Conservation (phyloP, 129 eudicot genomes). For the Pittosporum tobira region DNA sequence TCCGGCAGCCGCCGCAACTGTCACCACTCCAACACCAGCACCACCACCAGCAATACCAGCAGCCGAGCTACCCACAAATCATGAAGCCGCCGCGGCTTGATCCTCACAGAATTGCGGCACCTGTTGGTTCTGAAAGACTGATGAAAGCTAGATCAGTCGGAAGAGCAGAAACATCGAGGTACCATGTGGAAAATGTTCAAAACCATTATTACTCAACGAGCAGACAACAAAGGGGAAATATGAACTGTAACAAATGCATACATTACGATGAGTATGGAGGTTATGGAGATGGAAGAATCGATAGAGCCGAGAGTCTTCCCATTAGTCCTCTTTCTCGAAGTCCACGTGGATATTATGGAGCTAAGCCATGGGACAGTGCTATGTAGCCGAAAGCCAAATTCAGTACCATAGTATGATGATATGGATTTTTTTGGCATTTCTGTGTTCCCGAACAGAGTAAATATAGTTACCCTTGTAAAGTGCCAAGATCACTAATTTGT, state of each 20-base stretch:
- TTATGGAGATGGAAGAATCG: slow-evolving; percentile 25
- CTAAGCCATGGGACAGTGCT: slow-evolving; percentile 15
- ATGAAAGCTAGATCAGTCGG: slow-evolving; percentile 33
- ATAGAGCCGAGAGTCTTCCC: slow-evolving; percentile 22
- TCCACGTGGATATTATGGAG: slow-evolving; percentile 14
- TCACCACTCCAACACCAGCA: slow-evolving; percentile 21
- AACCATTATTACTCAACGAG: slow-evolving; percentile 5
- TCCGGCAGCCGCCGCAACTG: slow-evolving; percentile 10
- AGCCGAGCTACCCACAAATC: not conserved
- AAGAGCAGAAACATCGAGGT: slow-evolving; percentile 27
- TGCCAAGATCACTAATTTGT: too few species aligned
- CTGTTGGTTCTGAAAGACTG: slow-evolving; percentile 30
- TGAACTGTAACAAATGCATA: slow-evolving; percentile 27
- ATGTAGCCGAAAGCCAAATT: not conserved
- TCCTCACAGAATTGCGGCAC: slow-evolving; percentile 17
- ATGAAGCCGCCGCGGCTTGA: slow-evolving; percentile 30
- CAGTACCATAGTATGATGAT: too few species aligned
- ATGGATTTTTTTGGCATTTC: too few species aligned
- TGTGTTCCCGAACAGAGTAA: too few species aligned
- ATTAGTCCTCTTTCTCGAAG: slow-evolving; percentile 29
- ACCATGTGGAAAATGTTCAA: slow-evolving; percentile 29
- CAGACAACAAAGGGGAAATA: slow-evolving; percentile 25
- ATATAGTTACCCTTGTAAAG: too few species aligned
- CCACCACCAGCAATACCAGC: slow-evolving; percentile 10
- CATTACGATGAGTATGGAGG: slow-evolving; percentile 21